phyloP scores from a whole-genome alignment of 805 yeast genomes.

The Starmerella geochares region DNA sequence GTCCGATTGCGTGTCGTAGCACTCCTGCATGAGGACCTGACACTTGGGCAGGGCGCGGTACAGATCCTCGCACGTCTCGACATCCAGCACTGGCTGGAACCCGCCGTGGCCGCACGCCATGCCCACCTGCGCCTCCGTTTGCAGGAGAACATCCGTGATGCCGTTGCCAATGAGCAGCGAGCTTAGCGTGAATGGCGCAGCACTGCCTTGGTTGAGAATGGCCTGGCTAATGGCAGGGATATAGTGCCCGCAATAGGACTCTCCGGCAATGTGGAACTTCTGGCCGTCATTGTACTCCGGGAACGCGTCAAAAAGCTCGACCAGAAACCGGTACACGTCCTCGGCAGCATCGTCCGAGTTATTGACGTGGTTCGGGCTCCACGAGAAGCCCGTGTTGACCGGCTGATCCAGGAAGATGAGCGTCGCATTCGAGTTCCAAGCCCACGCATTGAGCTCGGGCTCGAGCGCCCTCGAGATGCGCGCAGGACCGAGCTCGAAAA shows the following conservation, averaged over 20 bases:
- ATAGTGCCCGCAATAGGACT: constrained; percentile 88
- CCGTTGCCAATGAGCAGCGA: constrained; percentile 89
- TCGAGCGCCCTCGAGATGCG: constrained; percentile 48
- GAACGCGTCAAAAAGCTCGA: constrained; percentile 71
- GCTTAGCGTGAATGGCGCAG: constrained; percentile 48
- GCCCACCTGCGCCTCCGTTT: constrained; percentile 69
- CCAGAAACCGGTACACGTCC: constrained; percentile 79
- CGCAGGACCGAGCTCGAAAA: constrained; percentile 87
- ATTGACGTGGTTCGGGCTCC: constrained; percentile 45
- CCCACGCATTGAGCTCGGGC: constrained; percentile 50
- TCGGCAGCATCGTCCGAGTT: constrained; percentile 72
- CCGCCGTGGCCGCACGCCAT: constrained; percentile 93
- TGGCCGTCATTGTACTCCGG: constrained; percentile 48
- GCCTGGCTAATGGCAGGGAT: constrained; percentile 66
- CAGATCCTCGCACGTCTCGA: constrained; percentile 63
- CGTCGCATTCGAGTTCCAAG: constrained; percentile 87
- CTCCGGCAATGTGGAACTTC: constrained; percentile 82
- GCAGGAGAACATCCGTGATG: constrained; percentile 71
- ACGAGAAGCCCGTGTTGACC: constrained; percentile 82
- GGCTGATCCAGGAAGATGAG: constrained; percentile 90
- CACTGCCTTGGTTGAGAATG: constrained; percentile 37
- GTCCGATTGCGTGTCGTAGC: constrained; percentile 63
- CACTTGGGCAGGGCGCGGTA: constrained; percentile 40
- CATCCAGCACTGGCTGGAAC: constrained; percentile 53
- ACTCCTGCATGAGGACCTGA: constrained; percentile 51